Percentiles rank a stretch among this genome's conserved stretches.
These are phyloP conservation scores for Lentinula boryana DNA, from an alignment of 768 basidiomycete genomes.

Conservation along the genomic window DNA sequence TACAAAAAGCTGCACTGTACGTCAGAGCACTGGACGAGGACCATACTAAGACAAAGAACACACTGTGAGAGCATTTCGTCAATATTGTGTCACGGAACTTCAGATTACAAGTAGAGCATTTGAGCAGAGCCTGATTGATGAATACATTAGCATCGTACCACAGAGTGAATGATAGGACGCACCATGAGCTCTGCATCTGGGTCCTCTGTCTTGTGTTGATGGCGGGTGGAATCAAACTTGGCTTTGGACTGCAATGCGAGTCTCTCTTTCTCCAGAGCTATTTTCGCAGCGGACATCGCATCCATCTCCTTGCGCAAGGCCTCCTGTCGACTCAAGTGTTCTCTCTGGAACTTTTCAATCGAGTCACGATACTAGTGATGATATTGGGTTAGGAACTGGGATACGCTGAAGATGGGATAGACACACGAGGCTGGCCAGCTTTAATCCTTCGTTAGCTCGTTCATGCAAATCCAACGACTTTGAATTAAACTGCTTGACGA, in stretches of 20 bases:
- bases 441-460: background rate
- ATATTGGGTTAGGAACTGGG: background rate
- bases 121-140: constrained; percentile 59
- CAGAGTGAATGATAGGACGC: constrained; percentile 10
- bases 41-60: constrained; percentile 23
- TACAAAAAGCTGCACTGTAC: constrained; percentile 66
- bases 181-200: constrained; percentile 61
- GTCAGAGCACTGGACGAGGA: background rate
- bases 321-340: constrained; percentile 10
- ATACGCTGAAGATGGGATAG: background rate
- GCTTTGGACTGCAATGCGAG: constrained; percentile 10
- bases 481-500: background rate
- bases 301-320: constrained; percentile 3
- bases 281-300: background rate
- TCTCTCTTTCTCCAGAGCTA: background rate
- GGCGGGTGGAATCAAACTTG: constrained; percentile 10
- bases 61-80: constrained; percentile 90
- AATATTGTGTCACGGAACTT: constrained; percentile 76
- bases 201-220: constrained; percentile 30
- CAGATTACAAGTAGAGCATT: constrained; percentile 83
- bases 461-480: background rate
- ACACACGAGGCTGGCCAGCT: background rate
- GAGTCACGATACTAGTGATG: constrained; percentile 7
- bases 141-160: background rate
- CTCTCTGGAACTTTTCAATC: constrained; percentile 22